phyloP scores from a whole-genome alignment of 2,329 filamentous ascomycete genomes.

The Cercospora zeae-maydis region DNA sequence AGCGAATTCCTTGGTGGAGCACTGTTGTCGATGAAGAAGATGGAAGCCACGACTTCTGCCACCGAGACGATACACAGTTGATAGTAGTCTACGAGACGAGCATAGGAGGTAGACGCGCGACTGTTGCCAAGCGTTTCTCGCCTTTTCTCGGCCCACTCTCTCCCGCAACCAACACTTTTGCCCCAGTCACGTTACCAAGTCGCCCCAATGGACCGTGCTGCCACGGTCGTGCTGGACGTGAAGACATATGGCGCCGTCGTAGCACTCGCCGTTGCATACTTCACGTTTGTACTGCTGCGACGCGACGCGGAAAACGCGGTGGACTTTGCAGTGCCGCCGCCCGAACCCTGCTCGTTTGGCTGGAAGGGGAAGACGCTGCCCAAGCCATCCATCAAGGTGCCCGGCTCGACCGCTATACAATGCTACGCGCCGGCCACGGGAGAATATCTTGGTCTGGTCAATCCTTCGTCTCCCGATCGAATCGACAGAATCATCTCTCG shows the following conservation, averaged over 20 bases:
- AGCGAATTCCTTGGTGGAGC: no score
- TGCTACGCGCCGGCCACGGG: slow-evolving; percentile 91
- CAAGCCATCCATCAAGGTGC: slow-evolving; percentile 59
- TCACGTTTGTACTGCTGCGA: slow-evolving; percentile 5
- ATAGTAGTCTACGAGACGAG: no score
- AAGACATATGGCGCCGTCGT: slow-evolving; percentile 1
- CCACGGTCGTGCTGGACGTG: background rate
- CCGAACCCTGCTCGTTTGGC: slow-evolving; percentile 55
- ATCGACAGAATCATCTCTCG: slow-evolving; percentile 76
- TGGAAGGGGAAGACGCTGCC: slow-evolving; percentile 58
- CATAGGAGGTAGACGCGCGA: background rate
- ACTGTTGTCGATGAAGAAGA: background rate
- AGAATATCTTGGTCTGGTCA: slow-evolving; percentile 72
- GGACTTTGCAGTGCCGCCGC: slow-evolving; percentile 45
- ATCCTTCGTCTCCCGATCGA: slow-evolving; percentile 69
- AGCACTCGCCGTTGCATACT: slow-evolving; percentile 7
- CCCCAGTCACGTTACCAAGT: slow-evolving; percentile 3
- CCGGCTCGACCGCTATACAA: slow-evolving; percentile 66
- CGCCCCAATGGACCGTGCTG: slow-evolving; percentile 1
- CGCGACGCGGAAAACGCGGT: slow-evolving; percentile 25
- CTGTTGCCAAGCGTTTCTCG: background rate
- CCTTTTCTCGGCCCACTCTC: slow-evolving; percentile 1
- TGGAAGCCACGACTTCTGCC: background rate
- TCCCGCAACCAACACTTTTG: background rate
- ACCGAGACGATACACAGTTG: no score